phyloP scores from a whole-genome alignment of 768 basidiomycete species.

The Auricularia cornea region DNA sequence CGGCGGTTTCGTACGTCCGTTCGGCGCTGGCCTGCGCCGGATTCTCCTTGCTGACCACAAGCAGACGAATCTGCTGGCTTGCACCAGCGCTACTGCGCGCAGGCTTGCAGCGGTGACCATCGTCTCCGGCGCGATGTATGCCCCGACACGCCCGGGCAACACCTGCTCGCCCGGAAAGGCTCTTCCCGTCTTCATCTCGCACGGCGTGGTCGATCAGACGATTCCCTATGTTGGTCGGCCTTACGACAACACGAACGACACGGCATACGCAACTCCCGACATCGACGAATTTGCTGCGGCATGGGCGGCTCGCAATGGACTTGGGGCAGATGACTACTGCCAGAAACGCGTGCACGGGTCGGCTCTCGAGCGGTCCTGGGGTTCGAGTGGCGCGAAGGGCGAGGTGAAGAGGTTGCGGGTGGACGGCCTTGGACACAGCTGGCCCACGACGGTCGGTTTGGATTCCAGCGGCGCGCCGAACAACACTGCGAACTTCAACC shows the following conservation, averaged over 20 bases:
- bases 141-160: constrained; percentile 12
- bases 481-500: constrained; percentile 8
- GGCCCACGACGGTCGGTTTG: constrained; percentile 17
- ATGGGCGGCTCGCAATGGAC: constrained; percentile 18
- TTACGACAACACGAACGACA: constrained; percentile 2
- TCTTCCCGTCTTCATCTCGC: constrained; percentile 15
- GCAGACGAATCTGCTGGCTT: constrained; percentile 11
- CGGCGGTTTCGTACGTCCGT: constrained; percentile 15
- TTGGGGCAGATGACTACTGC: constrained; percentile 2
- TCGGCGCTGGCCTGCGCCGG: not conserved
- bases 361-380: constrained; percentile 6
- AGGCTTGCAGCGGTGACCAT: constrained; percentile 17
- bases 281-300: constrained; percentile 11
- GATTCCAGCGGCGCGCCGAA: constrained; percentile 8
- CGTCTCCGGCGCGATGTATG: constrained; percentile 16
- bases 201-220: constrained; percentile 15
- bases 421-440: constrained; percentile 15
- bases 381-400: constrained; percentile 2
- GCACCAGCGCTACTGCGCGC: constrained; percentile 10
- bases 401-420: constrained; percentile 13
- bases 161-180: constrained; percentile 11
- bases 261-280: constrained; percentile 8
- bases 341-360: not conserved
- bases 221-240: constrained; percentile 15
- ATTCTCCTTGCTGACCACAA: not conserved